Percentiles rank a stretch among this genome's conserved stretches.
phyloP scores from a whole-genome alignment of 208 protist genomes.

The Wallacemonas sp. region DNA sequence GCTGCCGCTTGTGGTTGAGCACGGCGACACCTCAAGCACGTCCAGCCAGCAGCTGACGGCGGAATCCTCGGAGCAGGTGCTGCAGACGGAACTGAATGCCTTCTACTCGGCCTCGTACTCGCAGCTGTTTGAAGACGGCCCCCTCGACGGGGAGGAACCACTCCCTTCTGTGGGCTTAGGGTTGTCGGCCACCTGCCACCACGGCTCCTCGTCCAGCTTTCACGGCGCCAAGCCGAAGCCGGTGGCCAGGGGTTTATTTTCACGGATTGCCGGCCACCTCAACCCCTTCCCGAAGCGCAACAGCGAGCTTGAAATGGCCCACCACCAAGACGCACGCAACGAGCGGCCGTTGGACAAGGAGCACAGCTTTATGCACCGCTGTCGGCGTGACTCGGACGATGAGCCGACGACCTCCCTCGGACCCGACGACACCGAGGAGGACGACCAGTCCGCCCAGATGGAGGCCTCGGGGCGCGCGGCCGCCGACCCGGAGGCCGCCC shows the following conservation, averaged over 20 bases:
- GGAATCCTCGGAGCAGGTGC: neutral
- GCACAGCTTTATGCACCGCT: neutral
- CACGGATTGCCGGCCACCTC: constrained; percentile 2
- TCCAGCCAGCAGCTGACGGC: neutral
- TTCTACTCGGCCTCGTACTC: constrained; percentile 12
- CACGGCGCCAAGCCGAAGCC: too few relatives aligned
- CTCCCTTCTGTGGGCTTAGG: too few relatives aligned
- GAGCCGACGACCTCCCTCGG: neutral
- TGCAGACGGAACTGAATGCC: constrained; percentile 2
- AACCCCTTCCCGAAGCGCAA: constrained; percentile 3
- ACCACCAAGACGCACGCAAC: neutral
- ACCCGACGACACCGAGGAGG: neutral
- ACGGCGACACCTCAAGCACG: neutral
- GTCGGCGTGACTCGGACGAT: neutral
- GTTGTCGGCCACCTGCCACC: too few relatives aligned
- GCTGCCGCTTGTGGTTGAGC: constrained; percentile 28
- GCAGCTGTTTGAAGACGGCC: neutral
- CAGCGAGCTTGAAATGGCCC: neutral
- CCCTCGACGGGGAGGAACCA: neutral
- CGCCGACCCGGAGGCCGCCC: constrained; percentile 8
- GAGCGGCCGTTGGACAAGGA: neutral
- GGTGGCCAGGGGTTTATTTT: neutral
- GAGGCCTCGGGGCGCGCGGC: constrained; percentile 2
- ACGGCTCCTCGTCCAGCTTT: too few relatives aligned
- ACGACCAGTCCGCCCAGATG: constrained; percentile 3